Conservation (phyloP, 352 stramenopile species). For the Albugo candida region DNA sequence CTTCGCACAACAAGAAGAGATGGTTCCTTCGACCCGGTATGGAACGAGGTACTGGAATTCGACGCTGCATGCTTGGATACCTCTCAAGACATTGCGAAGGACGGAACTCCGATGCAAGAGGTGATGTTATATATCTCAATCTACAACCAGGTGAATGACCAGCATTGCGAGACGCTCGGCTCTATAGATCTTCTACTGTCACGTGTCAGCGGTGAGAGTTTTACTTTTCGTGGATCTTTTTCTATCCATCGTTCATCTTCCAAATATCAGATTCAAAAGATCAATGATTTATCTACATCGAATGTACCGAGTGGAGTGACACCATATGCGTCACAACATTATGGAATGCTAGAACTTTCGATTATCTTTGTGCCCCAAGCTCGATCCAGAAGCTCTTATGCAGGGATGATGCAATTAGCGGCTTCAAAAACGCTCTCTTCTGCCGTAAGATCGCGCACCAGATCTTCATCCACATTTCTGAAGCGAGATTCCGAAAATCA, state of each 20-base stretch:
- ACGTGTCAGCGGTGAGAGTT: conserved; percentile 10
- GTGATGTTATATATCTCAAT: conserved; percentile 20
- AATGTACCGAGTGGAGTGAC: too few species aligned
- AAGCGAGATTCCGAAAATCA: too few species aligned
- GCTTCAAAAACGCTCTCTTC: too few species aligned
- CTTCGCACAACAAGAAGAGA: conserved; percentile 33
- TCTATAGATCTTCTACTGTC: conserved; percentile 24
- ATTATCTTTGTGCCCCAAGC: too few species aligned
- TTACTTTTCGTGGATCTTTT: conserved; percentile 28
- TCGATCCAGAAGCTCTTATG: too few species aligned
- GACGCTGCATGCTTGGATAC: conserved; percentile 16
- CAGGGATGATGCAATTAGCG: too few species aligned
- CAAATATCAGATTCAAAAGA: too few species aligned
- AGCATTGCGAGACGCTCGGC: conserved; percentile 45
- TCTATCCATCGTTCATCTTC: conserved; percentile 1
- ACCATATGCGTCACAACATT: too few species aligned
- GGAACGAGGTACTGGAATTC: conserved; percentile 69
- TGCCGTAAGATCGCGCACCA: too few species aligned
- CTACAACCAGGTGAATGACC: conserved; percentile 40
- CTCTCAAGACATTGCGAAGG: background rate
- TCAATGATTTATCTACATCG: too few species aligned
- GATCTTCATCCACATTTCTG: too few species aligned
- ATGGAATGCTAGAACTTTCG: too few species aligned
- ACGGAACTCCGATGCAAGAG: background rate
- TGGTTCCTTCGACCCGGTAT: conserved; percentile 33